Evolutionary conservation across 2,329 filamentous ascomycete genomes (phyloP).

Genomic region (Aplosporella prunicola): DNA sequence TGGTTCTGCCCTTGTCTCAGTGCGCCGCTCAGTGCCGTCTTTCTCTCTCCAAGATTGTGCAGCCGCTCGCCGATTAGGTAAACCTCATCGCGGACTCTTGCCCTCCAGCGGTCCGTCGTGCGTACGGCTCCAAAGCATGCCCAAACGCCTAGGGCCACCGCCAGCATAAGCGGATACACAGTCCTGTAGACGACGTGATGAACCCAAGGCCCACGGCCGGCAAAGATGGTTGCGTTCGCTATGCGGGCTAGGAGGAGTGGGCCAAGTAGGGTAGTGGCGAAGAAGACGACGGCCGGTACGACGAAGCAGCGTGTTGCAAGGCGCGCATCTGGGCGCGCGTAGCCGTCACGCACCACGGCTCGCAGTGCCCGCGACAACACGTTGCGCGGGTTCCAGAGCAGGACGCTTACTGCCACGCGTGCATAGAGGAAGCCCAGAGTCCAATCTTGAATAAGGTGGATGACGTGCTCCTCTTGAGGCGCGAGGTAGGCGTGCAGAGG

Average conservation of each 20-base stretch:
- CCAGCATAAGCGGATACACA: constrained; percentile 60
- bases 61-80: constrained; percentile 90
- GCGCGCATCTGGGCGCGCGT: constrained; percentile 65
- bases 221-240: constrained; percentile 35
- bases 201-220: constrained; percentile 19
- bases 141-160: constrained; percentile 38
- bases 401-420: constrained; percentile 63
- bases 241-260: constrained; percentile 54
- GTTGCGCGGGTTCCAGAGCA: constrained; percentile 58
- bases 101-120: constrained; percentile 66
- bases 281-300: constrained; percentile 60
- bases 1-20: no score
- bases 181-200: constrained; percentile 48
- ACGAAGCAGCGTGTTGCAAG: constrained; percentile 80
- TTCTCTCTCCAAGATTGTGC: constrained; percentile 77
- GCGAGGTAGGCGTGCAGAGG: constrained; percentile 68
- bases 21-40: constrained; percentile 16
- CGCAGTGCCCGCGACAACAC: constrained; percentile 66
- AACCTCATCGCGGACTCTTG: constrained; percentile 81
- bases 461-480: constrained; percentile 50
- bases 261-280: constrained; percentile 50
- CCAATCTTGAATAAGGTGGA: constrained; percentile 89
- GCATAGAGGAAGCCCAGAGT: constrained; percentile 85
- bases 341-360: constrained; percentile 60
- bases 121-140: constrained; percentile 42